Evolutionary conservation across 1,284 basidiomycete genomes (phyloP).

Genomic region (Omphalotus olearius): DNA sequence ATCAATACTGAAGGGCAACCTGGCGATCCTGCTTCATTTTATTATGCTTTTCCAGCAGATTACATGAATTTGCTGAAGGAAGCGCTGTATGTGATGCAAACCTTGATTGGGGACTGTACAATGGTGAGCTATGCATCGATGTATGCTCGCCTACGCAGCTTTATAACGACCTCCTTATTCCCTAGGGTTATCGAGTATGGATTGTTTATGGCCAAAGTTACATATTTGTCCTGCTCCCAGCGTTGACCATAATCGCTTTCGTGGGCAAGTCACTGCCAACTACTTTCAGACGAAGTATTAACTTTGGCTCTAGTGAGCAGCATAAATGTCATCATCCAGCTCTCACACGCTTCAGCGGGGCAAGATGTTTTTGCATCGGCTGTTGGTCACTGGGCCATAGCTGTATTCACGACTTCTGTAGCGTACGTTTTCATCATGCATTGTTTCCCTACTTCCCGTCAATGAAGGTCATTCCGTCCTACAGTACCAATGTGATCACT

Average conservation of each 20-base stretch:
- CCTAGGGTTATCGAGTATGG: constrained; percentile 8
- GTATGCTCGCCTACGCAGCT: not conserved
- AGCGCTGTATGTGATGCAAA: constrained; percentile 5
- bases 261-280: not conserved
- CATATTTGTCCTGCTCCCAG: not conserved
- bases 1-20: constrained; percentile 1
- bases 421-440: not conserved
- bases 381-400: constrained; percentile 7
- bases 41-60: constrained; percentile 7
- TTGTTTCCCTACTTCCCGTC: not conserved
- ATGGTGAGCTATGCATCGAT: not conserved
- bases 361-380: constrained; percentile 8
- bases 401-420: constrained; percentile 6
- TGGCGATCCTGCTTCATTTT: constrained; percentile 3
- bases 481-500: constrained; percentile 4
- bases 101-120: constrained; percentile 8
- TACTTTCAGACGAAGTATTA: not conserved
- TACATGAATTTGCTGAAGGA: constrained; percentile 8
- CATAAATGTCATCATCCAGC: constrained; percentile 4
- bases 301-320: constrained; percentile 1
- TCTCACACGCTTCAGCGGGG: not conserved
- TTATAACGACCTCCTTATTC: not conserved
- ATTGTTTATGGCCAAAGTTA: constrained; percentile 2
- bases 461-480: not conserved
- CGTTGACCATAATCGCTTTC: constrained; percentile 3